These are phyloP conservation scores for Cymodocea nodosa DNA, from an alignment of 116 monocot species.

Conservation along the genomic window DNA sequence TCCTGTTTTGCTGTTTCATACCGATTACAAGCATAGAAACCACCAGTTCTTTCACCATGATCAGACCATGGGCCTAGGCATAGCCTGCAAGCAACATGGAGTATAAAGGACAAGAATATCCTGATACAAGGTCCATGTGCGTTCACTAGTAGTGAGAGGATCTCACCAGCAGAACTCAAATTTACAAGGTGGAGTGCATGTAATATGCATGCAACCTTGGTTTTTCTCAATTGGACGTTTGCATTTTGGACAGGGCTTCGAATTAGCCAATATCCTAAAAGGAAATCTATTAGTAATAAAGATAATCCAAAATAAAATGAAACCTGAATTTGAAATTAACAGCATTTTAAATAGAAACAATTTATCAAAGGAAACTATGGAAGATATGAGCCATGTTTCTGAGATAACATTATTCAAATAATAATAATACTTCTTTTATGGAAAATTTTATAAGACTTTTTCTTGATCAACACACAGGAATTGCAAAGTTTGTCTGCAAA, in stretches of 20 bases:
- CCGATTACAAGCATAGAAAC: slow-evolving; percentile 96
- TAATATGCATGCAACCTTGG: slow-evolving; percentile 99
- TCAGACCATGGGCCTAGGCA: slow-evolving; percentile 91
- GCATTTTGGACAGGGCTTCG: slow-evolving; percentile 96
- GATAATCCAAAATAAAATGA: not conserved
- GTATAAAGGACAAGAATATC: not conserved
- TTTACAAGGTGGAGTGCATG: slow-evolving; percentile 96
- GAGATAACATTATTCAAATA: too few relatives aligned
- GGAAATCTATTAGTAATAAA: not conserved
- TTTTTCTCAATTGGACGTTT: slow-evolving; percentile 99
- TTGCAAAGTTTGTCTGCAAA: too few relatives aligned
- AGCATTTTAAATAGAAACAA: not conserved
- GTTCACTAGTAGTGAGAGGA: not conserved
- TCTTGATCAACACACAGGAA: too few relatives aligned
- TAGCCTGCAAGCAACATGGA: slow-evolving; percentile 33
- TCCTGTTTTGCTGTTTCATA: slow-evolving; percentile 88
- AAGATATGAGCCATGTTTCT: too few relatives aligned
- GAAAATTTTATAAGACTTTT: too few relatives aligned
- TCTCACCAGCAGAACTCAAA: slow-evolving; percentile 96
- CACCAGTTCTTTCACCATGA: slow-evolving; percentile 98
- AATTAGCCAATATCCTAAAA: slow-evolving; percentile 92
- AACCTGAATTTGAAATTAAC: not conserved
- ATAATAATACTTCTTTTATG: too few relatives aligned
- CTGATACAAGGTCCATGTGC: not conserved
- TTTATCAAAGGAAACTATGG: too few relatives aligned